Base-by-base conservation (phyloP, 805 yeast species). In the Nakazawaea ambrosiae region DNA sequence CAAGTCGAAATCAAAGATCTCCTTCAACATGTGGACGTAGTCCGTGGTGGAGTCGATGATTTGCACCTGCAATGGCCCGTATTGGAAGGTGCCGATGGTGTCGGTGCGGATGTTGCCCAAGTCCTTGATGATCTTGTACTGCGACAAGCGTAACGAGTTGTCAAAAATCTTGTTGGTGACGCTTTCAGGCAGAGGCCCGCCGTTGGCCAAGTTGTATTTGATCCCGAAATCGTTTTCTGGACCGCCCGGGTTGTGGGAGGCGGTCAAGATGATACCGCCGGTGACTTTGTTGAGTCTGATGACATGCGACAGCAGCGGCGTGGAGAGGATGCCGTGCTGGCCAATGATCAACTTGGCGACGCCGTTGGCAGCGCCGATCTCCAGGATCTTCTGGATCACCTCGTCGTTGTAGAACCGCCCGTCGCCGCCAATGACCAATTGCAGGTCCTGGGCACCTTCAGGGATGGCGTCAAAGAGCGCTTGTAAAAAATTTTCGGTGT, bases 161-260 rank as follows among this genome's bases (percentile, higher is more conserved):
- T 78, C 89, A 65, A 64, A 92, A 54, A 90, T 92, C 58, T 79
- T 75, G 64, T 90, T 75, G 10, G 98, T 90, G 42, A 92, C 94
- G 12, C 82, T 64, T 60, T 90, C 98, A 10, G 98, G 98, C 9
- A 97, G 97, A 29, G 98, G 98, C 3, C 96, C 98, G 48, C 98
- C 98, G 55, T 90, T 90, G 46, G 84, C 75, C 58, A 92, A 68
- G 61, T 90, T 92, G 67, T 92, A 92, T 66, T 90, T 90, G 68
- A 90, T 90, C 39, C 98, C 98, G 56, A 88, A 71, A 57, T 90
- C 98, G 46, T 84, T 79, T 20, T 70, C 63, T 41, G 96, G 96
- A 7, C 97, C 97, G 57, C 98, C 98, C 14, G 98, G 98, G 61
- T 90, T 90, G 62, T 90, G 98, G 18, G 95, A 82, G 2, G 97